Percentiles rank a stretch among this genome's conserved stretches.
phyloP scores from a whole-genome alignment of 306 rosid genomes.

The Abrus pulchellus region DNA sequence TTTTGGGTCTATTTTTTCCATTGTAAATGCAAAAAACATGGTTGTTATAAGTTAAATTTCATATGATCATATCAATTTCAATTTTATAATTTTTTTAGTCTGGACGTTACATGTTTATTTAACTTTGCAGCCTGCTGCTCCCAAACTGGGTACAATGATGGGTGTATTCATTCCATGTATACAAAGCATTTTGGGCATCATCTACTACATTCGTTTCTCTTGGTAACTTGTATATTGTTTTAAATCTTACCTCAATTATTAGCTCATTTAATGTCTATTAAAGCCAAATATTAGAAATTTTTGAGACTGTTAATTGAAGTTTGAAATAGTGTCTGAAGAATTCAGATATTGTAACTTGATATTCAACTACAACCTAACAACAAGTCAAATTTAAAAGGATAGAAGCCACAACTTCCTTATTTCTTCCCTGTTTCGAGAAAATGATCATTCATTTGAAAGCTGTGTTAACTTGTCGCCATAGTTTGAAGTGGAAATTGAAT shows the following conservation, averaged over 20 bases:
- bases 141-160: slow-evolving; percentile 92
- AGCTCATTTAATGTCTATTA: neutral
- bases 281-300: slow-evolving; percentile 5
- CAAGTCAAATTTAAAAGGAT: slow-evolving; percentile 22
- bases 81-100: slow-evolving; percentile 31
- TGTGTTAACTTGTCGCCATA: neutral
- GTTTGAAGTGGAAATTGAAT: neutral
- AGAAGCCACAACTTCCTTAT: slow-evolving; percentile 5
- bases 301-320: slow-evolving; percentile 31
- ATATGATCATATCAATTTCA: slow-evolving; percentile 27
- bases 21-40: slow-evolving; percentile 15
- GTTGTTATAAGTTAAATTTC: slow-evolving; percentile 3
- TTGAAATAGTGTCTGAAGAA: slow-evolving; percentile 9
- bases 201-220: slow-evolving; percentile 96
- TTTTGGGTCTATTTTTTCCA: slow-evolving; percentile 20
- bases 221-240: slow-evolving; percentile 71
- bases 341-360: slow-evolving; percentile 16
- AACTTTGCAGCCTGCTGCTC: slow-evolving; percentile 69
- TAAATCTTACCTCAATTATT: slow-evolving; percentile 37
- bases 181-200: slow-evolving; percentile 98
- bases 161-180: slow-evolving; percentile 97
- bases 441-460: neutral
- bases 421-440: slow-evolving; percentile 26
- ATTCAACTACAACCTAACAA: slow-evolving; percentile 13
- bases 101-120: slow-evolving; percentile 42